These are phyloP conservation scores for Gossypium turneri DNA, from an alignment of 345 rosid species.

Conservation along the genomic window DNA sequence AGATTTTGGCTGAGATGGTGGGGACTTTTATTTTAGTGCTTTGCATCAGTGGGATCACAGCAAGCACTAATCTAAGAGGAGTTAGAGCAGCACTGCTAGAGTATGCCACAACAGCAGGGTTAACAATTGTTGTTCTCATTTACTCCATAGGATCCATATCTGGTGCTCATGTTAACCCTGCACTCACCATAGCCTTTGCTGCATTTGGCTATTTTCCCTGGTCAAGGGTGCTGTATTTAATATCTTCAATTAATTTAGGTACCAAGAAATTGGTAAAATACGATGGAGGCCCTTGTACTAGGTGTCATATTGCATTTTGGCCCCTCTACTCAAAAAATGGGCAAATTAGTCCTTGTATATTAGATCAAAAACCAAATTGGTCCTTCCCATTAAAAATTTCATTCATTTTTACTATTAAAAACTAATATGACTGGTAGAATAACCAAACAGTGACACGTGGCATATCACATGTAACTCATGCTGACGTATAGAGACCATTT, in stretches of 20 bases:
- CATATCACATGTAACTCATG: no score
- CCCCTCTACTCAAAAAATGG: no score
- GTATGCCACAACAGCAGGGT: constrained; percentile 67
- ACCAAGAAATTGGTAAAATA: background rate
- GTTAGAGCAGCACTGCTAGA: constrained; percentile 64
- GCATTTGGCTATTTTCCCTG: constrained; percentile 65
- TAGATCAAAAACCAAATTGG: no score
- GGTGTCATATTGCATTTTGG: no score
- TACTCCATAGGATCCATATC: constrained; percentile 72
- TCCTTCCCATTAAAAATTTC: no score
- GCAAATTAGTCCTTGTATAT: no score
- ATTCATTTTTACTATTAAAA: no score
- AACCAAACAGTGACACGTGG: no score
- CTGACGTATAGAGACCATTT: no score
- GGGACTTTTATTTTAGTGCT: constrained; percentile 75
- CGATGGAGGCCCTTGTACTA: no score
- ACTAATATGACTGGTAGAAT: no score
- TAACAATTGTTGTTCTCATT: constrained; percentile 59
- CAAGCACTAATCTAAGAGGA: constrained; percentile 44
- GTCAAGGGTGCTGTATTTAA: constrained; percentile 44
- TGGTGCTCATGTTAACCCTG: constrained; percentile 86
- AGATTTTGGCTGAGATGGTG: constrained; percentile 71
- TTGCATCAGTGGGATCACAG: constrained; percentile 62
- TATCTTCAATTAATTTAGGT: background rate
- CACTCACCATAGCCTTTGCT: constrained; percentile 73